A percentile compares a stretch with the other conserved stretches of the same genome.
phyloP scores from a whole-genome alignment of 78 protist species.

The Dictyostelium brefeldianum region DNA sequence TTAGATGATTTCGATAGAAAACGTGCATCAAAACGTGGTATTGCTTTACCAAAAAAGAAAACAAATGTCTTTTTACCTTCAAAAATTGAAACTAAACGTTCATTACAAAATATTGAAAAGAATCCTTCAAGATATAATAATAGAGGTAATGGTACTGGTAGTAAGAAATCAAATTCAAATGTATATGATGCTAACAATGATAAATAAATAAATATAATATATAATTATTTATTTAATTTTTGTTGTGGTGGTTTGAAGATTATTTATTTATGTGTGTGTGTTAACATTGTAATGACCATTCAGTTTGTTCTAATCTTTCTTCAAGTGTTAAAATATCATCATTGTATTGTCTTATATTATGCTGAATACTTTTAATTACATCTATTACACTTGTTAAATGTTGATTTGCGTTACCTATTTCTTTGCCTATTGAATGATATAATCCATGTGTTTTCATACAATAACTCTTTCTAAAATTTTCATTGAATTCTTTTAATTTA shows the following conservation, averaged over 20 bases:
- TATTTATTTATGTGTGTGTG: neutral
- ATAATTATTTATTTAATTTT: neutral
- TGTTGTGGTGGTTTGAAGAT: neutral
- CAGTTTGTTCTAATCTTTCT: conserved; percentile 73
- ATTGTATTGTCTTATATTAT: conserved; percentile 69
- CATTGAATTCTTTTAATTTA: conserved; percentile 61
- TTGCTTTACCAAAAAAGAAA: conserved; percentile 2
- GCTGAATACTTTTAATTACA: conserved; percentile 48
- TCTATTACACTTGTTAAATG: conserved; percentile 35
- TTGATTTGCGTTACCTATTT: conserved; percentile 26
- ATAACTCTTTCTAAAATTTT: conserved; percentile 40
- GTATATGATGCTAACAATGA: neutral
- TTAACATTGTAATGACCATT: conserved; percentile 76
- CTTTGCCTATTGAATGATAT: conserved; percentile 34
- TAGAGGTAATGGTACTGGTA: neutral
- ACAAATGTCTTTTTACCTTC: conserved; percentile 28
- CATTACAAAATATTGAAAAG: neutral
- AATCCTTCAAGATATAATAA: neutral
- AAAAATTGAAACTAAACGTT: conserved; percentile 44
- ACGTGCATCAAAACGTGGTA: conserved; percentile 33
- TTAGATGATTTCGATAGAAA: conserved; percentile 41
- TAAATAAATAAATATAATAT: neutral
- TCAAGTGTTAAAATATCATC: conserved; percentile 51
- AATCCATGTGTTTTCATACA: conserved; percentile 16
- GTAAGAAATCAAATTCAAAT: neutral